These are phyloP conservation scores for Straminergon stramineum DNA, from an alignment of 225 moss, liverwort and hornwort species.

Conservation along the genomic window DNA sequence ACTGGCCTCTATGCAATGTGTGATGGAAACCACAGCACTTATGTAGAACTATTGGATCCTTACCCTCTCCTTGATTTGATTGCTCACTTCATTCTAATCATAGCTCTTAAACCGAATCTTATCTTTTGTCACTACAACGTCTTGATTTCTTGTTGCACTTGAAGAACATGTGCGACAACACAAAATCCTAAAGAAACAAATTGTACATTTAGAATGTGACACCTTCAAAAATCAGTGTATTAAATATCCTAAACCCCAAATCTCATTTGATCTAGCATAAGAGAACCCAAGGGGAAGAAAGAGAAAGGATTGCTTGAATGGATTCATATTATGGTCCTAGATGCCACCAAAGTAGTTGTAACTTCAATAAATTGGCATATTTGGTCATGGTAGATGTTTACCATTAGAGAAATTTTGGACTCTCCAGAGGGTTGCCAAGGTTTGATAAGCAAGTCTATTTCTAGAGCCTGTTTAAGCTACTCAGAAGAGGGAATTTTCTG, in stretches of 20 bases:
- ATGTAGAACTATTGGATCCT: background rate
- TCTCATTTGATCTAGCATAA: background rate
- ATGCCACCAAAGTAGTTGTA: background rate
- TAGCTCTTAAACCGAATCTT: background rate
- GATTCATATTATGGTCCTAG: fast-evolving
- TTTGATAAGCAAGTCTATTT: too few species aligned
- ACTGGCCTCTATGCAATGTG: too few species aligned
- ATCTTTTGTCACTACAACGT: background rate
- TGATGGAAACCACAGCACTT: too few species aligned
- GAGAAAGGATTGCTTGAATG: background rate
- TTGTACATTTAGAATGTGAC: fast-evolving
- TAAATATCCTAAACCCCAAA: background rate
- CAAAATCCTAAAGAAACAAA: background rate
- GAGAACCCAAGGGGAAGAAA: background rate
- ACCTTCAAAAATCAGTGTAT: background rate
- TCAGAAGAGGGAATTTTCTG: too few species aligned
- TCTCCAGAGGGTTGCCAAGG: too few species aligned
- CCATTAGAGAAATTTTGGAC: too few species aligned
- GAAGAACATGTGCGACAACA: fast-evolving
- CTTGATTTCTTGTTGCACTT: fast-evolving
- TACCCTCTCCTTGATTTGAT: background rate
- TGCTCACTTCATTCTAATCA: background rate
- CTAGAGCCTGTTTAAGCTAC: too few species aligned
- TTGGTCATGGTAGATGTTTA: fast-evolving
- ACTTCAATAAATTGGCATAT: fast-evolving